Evolutionary conservation across 352 stramenopile genomes (phyloP).

Genomic region (Lagenidium giganteum): DNA sequence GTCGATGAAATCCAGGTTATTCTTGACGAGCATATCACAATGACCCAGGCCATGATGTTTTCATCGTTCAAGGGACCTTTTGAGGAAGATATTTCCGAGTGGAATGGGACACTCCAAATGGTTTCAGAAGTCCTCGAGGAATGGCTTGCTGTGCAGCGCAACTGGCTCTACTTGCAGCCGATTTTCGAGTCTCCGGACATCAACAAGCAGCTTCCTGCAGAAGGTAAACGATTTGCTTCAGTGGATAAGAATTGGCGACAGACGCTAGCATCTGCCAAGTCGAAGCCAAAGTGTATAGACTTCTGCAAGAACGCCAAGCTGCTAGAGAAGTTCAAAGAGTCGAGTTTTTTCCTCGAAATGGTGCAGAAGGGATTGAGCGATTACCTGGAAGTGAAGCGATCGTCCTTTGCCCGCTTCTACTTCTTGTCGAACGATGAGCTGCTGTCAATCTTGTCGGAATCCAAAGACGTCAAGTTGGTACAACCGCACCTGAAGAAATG

Average conservation of each 20-base stretch:
- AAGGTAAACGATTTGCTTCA: conserved; percentile 92
- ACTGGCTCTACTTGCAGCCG: conserved; percentile 94
- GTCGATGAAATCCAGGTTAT: conserved; percentile 93
- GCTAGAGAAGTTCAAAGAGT: conserved; percentile 92
- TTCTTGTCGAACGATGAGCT: conserved; percentile 94
- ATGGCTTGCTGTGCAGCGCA: conserved; percentile 93
- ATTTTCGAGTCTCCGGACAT: conserved; percentile 96
- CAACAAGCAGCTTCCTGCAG: conserved; percentile 93
- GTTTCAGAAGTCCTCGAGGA: conserved; percentile 94
- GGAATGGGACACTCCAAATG: conserved; percentile 87
- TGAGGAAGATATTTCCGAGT: conserved; percentile 91
- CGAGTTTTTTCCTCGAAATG: conserved; percentile 92
- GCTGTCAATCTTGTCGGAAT: conserved; percentile 90
- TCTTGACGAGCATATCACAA: conserved; percentile 95
- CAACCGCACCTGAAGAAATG: conserved; percentile 94
- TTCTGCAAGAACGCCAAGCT: conserved; percentile 92
- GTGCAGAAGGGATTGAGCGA: conserved; percentile 91
- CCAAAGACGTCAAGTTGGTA: conserved; percentile 90
- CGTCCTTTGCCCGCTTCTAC: conserved; percentile 91
- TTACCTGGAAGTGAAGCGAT: conserved; percentile 91
- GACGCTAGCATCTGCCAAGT: conserved; percentile 82
- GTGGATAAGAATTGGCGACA: conserved; percentile 96
- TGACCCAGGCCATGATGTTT: conserved; percentile 96
- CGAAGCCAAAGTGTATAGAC: conserved; percentile 87
- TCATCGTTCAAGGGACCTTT: conserved; percentile 95